Evolutionary conservation across 306 rosid genomes (phyloP), one percentile per base, ranked within the genome.

Genomic region (Prosopis cineraria): DNA sequence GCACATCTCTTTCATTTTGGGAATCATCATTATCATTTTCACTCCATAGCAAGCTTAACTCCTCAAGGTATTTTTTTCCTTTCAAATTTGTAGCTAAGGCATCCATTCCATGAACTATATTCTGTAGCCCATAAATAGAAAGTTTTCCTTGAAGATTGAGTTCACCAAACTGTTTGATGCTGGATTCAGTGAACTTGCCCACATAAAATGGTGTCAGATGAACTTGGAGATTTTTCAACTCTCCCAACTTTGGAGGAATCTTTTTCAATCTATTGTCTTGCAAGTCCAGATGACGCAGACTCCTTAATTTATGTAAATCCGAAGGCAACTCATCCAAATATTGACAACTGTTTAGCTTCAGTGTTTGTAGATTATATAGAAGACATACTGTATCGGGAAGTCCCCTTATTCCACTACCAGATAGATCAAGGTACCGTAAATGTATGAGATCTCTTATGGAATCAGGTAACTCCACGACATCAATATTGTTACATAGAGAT

Each of bases 321-420:
- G 10, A 0, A 37, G 41, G 41, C 41, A 37, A 37, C 10, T 37
- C 41, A 10, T 7, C 34, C 12, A 75, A 40, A 25, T 3, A 0
- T 16, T 4, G 0, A 39, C 80, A 84, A 6, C n/a, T n/a, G n/a
- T n/a, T n/a, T n/a, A n/a, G n/a, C n/a, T n/a, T n/a, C n/a, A n/a
- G n/a, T n/a, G n/a, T 78, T n/a, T 82, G 79, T 10, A 85, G 56
- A 45, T 75, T 81, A 27, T 45, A 36, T 3, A 82, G 76, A 1
- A 22, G 7, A 44, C 84, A 2, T 10, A 78, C 22, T 72, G n/a
- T n/a, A n/a, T n/a, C 16, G 1, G 80, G 78, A 4, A 79, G 13
- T 0, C 3, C 14, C 56, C 1, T 16, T 0, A 85, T 11, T 2
- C 0, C 1, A 11, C 60, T 75, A 0, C 8, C 0, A 37, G 70